Evolutionary conservation across 202 grass and related monocot species (phyloP), one percentile per base, ranked within the genome.

Genomic region (Bolboschoenoplectus hybrid): DNA sequence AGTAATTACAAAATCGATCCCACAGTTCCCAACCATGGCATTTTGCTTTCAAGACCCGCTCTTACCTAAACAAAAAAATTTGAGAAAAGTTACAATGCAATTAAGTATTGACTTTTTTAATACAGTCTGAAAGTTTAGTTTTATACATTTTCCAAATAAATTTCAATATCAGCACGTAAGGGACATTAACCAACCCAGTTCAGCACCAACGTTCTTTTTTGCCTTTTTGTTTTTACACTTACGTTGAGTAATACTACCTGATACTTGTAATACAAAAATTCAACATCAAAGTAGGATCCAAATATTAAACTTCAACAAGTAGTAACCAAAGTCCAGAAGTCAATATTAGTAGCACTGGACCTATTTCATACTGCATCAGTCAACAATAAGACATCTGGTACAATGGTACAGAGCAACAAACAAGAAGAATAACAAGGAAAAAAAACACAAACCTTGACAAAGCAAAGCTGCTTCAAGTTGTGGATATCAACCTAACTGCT

Each of bases 41-140:
- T 73, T 36, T 55, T 26, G 9, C 75, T 80, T 80, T 60, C 7
- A 80, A 19, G 75, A 60, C 53, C 75, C 16, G 19, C 75, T 51
- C n/a, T 57, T 61, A 41, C 75, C 75, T 80, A 41, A 14, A 72
- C 47, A 1, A 12, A n/a, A 79, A 58, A 79, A 44, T 61, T 74
- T 51, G 64, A 45, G 46, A 50, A 5, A 61, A 61, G 36, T 61
- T 19, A 41, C 51, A 80, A 41, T n/a, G 36, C 16, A 41, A 79
- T 47, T 50, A 19, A 60, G 2, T 2, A 20, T 11, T 79, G 5
- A 13, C 6, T 58, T 60, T 60, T 5, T 60, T 4, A 41, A 57
- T 41, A 60, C 35, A 80, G 2, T n/a, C 41, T 60, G 49, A 56
- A 55, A 36, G 5, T 72, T 58, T 60, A 19, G 12, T 58, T 43